Evolutionary conservation across 176 grass and related monocot genomes (phyloP), one percentile per base, ranked within the genome.

Genomic region (Ensete glaucum): DNA sequence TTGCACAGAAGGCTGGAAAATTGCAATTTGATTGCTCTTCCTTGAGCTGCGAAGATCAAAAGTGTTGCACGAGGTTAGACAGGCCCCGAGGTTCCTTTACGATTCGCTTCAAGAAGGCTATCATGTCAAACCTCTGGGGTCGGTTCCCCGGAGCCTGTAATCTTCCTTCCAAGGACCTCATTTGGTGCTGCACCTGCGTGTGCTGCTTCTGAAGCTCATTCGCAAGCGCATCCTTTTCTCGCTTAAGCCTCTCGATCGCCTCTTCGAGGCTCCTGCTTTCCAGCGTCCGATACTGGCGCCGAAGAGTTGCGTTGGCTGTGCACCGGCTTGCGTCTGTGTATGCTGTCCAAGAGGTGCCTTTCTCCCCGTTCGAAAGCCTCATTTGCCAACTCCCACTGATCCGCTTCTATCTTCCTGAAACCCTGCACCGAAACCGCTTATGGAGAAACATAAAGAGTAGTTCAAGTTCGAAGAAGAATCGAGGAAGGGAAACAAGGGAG

Each of bases 311-410:
- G 34, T 75, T 86, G 88, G 59, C 53, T 14, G 83, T 92, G 89
- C 52, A 98, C 88, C 9, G 94, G 88, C 80, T 93, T 98, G 69
- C 94, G 87, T 20, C 94, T 88, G 76, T 93, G 94, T 65, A 98
- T 98, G 72, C 85, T 91, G 83, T 91, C 91, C 64, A 98, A 72
- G 0, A 77, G 80, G 56, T 89, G 64, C 21, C 54, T 81, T 65
- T 91, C 80, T 8, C 88, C 90, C 64, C 79, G 81, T 68, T 93
- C 53, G 50, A 98, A 98, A 19, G 85, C 88, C 2, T 98, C 94
- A 67, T 98, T 98, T 67, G 88, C 82, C 3, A 98, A 98, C 80
- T 98, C 94, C 94, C 94, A 98, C 64, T 91, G 86, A 17, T 98
- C 90, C 1, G 90, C 90, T 71, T 91, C 94, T 62, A 93, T 73